Evolutionary conservation across 2,329 filamentous ascomycete species (phyloP), one percentile per base, ranked within the genome.

Genomic region (Talaromyces sp.): DNA sequence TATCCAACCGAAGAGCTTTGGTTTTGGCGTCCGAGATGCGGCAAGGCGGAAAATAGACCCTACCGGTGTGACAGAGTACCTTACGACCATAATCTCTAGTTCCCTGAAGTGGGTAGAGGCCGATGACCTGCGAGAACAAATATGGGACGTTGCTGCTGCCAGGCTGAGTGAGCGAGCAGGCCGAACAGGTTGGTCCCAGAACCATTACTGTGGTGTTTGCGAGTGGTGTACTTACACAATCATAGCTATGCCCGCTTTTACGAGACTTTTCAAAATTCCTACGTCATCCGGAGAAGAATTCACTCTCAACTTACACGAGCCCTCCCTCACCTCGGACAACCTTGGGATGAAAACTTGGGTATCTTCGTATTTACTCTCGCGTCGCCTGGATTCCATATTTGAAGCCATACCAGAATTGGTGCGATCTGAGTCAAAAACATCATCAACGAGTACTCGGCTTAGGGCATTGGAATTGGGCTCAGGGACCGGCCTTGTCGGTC

Each of bases 341-440:
- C 82, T 98, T 19, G 95, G 95, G 1, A 84, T 96, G 75, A 98
- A 99, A 77, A 99, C 95, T 0, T 98, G 95, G 95, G 92, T 91
- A 0, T 94, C 93, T 0, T 94, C 93, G 0, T 96, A 93, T 73
- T 84, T 96, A 2, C 87, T 98, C 4, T 90, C 94, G 0, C 89
- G 87, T 69, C 87, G 90, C 27, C 84, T 98, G 31, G 72, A 76
- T 64, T 69, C 64, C 3, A 63, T 78, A 4, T 87, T 79, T 63
- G 74, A 74, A 14, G 70, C 75, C 3, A 68, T 74, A 8, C 72
- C 74, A 14, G 65, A 72, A 41, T 71, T 78, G 48, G 70, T 78
- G 13, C 73, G 73, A 2, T 68, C 71, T 7, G 66, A 67, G 6
- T 67, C 70, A 2, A 70, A 71, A 10, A 66, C 48, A 67, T 69